Conservation (phyloP, 495 filamentous ascomycete genomes). For the Podospora anserina region DNA sequence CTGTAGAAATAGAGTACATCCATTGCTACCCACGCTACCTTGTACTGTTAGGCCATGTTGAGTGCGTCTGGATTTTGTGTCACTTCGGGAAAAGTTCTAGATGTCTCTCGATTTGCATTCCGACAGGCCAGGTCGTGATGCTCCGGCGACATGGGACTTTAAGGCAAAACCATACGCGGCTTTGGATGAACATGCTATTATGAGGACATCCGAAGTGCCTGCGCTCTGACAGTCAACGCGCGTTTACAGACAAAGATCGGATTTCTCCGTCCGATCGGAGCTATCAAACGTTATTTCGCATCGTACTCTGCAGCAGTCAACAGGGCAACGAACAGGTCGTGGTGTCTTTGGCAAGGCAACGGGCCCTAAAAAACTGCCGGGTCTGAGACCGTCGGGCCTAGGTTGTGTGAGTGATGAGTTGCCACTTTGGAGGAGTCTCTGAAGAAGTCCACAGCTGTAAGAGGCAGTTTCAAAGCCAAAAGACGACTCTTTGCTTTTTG, state of each 20-base stretch:
- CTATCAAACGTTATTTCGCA: not conserved
- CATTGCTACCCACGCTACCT: too few relatives aligned
- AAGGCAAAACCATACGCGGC: not conserved
- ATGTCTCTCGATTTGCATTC: not conserved
- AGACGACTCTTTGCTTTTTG: not conserved
- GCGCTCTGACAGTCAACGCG: not conserved
- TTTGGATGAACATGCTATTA: not conserved
- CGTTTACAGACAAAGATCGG: not conserved
- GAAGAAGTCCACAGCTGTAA: not conserved
- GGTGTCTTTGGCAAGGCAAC: not conserved
- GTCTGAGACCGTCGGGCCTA: not conserved
- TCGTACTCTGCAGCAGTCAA: not conserved
- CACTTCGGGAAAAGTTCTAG: not conserved
- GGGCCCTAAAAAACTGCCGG: too few relatives aligned
- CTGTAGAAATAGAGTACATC: too few relatives aligned
- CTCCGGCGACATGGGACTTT: too few relatives aligned
- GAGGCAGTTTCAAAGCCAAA: not conserved
- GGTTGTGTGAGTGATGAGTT: not conserved
- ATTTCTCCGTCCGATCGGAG: not conserved
- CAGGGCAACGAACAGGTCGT: too few relatives aligned
- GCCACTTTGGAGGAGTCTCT: not conserved
- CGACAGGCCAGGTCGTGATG: not conserved
- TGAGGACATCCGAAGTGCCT: not conserved
- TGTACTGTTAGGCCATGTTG: too few relatives aligned
- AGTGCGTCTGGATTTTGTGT: not conserved